These are phyloP conservation scores for Ichthyophthirius multifiliis DNA, from an alignment of 169 alveolate species.

Conservation along the genomic window DNA sequence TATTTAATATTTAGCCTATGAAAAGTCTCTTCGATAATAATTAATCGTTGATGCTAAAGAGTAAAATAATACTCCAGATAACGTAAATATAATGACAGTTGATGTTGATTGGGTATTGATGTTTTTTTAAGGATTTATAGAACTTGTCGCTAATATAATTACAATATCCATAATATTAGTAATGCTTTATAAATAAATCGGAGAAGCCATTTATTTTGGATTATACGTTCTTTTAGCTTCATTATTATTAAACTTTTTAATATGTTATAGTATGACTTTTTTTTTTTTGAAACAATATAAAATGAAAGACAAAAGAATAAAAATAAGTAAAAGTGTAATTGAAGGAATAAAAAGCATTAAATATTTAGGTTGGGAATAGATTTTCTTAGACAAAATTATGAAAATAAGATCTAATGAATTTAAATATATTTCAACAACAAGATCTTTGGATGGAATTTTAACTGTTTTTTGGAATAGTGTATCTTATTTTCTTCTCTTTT, in stretches of 20 bases:
- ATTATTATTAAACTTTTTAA: neutral
- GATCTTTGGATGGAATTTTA: slow-evolving; percentile 13
- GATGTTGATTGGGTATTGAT: slow-evolving; percentile 21
- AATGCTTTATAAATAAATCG: slow-evolving; percentile 16
- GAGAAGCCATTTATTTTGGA: slow-evolving; percentile 24
- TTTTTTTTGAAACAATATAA: slow-evolving; percentile 3
- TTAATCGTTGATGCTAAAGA: no score
- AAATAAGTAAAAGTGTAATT: slow-evolving; percentile 20
- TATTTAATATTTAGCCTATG: no score
- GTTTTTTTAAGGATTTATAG: slow-evolving; percentile 8
- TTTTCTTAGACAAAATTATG: slow-evolving; percentile 20
- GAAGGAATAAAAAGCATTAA: slow-evolving; percentile 43
- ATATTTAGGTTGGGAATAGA: slow-evolving; percentile 39
- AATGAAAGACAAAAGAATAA: slow-evolving; percentile 32
- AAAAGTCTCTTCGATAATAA: no score
- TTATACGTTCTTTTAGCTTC: neutral
- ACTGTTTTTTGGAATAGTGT: slow-evolving; percentile 24
- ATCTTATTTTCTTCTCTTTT: slow-evolving; percentile 13
- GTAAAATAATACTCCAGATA: slow-evolving; percentile 22
- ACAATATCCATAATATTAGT: neutral
- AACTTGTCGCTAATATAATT: neutral
- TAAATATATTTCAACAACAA: neutral
- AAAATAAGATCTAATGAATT: slow-evolving; percentile 24
- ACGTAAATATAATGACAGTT: slow-evolving; percentile 27
- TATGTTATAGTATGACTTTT: neutral